These are phyloP conservation scores for Marsdenia floribunda DNA, from an alignment of 257 asterid genomes.

Conservation along the genomic window DNA sequence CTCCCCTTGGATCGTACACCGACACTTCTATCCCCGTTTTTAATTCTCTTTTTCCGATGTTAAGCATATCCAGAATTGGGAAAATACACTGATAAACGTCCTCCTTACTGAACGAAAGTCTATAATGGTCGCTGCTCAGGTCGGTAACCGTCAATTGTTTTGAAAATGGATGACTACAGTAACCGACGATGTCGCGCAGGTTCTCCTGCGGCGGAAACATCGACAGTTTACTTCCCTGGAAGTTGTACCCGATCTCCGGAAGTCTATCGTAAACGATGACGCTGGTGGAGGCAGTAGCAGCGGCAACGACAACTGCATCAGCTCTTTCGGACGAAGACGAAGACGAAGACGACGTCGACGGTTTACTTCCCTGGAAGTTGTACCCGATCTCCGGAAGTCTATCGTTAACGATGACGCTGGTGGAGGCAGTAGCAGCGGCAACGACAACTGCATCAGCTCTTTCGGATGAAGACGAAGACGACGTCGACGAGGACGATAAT, in stretches of 20 bases:
- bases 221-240: constrained; percentile 1
- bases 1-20: constrained; percentile 1
- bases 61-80: background rate
- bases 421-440: background rate
- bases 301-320: background rate
- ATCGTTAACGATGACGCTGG: background rate
- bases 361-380: background rate
- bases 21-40: background rate
- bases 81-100: background rate
- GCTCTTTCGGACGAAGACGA: background rate
- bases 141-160: constrained; percentile 12
- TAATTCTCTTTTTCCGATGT: background rate
- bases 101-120: background rate
- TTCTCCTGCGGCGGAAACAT: background rate
- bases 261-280: background rate
- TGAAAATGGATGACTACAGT: constrained; percentile 5
- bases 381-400: background rate
- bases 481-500: background rate
- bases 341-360: background rate
- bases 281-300: background rate
- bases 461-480: background rate
- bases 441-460: too few relatives aligned
- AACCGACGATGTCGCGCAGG: background rate
- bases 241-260: background rate
- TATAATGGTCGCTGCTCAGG: background rate